Conservation (phyloP, 805 yeast genomes). For the Metschnikowia lunata region DNA sequence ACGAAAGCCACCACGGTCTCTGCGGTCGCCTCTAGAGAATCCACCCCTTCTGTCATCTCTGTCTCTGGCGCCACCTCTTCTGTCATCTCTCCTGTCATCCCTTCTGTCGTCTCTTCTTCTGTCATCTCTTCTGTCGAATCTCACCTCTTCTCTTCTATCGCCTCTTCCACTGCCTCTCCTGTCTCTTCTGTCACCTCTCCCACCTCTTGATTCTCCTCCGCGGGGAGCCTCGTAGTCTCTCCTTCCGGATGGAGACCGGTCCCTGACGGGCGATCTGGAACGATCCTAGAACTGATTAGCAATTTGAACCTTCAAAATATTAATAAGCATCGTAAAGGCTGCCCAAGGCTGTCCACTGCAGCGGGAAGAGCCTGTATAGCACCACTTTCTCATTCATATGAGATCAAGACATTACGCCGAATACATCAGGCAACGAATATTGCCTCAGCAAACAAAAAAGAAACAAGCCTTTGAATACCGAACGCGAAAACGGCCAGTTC, state of each 20-base stretch:
- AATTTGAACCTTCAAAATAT: constrained; percentile 1
- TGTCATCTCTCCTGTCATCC: constrained; percentile 10
- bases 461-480: not conserved
- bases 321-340: no score
- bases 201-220: constrained; percentile 11
- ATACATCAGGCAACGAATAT: no score
- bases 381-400: no score
- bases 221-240: constrained; percentile 27
- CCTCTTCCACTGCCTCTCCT: constrained; percentile 12
- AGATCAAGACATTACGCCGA: no score
- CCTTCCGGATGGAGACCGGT: constrained; percentile 34
- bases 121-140: constrained; percentile 21
- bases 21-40: constrained; percentile 8
- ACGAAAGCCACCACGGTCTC: constrained; percentile 5
- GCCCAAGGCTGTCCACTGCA: no score
- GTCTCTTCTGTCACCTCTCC: constrained; percentile 12
- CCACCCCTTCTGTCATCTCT: constrained; percentile 10
- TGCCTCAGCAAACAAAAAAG: no score
- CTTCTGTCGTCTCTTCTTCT: constrained; percentile 15
- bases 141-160: constrained; percentile 25
- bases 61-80: constrained; percentile 19
- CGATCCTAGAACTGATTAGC: constrained; percentile 21
- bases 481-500: not conserved
- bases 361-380: no score
- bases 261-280: constrained; percentile 25